Evolutionary conservation across 176 grass and related monocot genomes (phyloP).

Genomic region (Rhynchospora pubera): DNA sequence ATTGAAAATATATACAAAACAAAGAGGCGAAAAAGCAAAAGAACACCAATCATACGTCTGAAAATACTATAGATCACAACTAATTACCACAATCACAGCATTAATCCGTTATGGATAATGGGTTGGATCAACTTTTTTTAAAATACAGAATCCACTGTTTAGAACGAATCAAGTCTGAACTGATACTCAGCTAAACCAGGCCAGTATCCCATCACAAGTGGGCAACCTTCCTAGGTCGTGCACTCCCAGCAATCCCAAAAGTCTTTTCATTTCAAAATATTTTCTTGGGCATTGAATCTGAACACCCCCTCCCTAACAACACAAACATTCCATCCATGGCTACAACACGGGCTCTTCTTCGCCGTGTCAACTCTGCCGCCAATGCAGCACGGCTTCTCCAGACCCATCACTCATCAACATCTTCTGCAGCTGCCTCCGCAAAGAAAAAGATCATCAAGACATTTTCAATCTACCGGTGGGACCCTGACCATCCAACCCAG

Average conservation of each 20-base stretch:
- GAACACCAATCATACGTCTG: background rate
- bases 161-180: background rate
- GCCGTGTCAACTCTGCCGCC: background rate
- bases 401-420: constrained; percentile 41
- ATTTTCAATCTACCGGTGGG: constrained; percentile 96
- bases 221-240: background rate
- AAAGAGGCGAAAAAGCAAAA: background rate
- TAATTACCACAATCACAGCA: background rate
- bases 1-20: background rate
- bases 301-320: background rate
- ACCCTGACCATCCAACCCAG: constrained; percentile 64
- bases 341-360: background rate
- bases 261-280: background rate
- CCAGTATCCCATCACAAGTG: background rate
- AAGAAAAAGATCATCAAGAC: constrained; percentile 43
- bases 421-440: constrained; percentile 20
- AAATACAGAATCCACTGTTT: background rate
- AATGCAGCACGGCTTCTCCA: background rate
- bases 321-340: background rate
- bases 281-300: background rate
- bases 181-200: background rate
- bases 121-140: background rate
- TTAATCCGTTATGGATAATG: background rate
- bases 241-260: background rate
- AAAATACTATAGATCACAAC: no score